Evolutionary conservation across 2,329 filamentous ascomycete genomes (phyloP), one percentile per base, ranked within the genome.

Genomic region (Dothistroma pini): DNA sequence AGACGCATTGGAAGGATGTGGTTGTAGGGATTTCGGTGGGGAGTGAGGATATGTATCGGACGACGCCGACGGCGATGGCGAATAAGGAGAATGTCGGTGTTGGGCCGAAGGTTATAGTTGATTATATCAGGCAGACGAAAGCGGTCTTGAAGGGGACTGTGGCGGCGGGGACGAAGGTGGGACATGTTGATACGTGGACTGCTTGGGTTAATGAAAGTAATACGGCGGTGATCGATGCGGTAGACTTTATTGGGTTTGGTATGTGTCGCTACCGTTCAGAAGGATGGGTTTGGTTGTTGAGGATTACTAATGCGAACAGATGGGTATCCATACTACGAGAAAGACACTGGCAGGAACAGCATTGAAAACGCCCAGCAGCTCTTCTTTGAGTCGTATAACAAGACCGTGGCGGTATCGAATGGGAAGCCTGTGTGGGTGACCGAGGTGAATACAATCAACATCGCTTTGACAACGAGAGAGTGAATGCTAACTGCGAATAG

Each of bases 181-280:
- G 91, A 56, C 91, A 96, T 76, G 91, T 96, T 72, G 91, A 96
- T 74, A 96, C 92, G 55, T 96, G 91, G 91, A 71, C 67, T 41
- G 85, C 85, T 57, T 93, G 86, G 81, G 85, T 86, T 72, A 91
- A 96, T 75, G 76, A 77, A 56, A 84, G 86, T 71, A 96, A 93
- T 83, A 76, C 77, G 54, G 85, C 82, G 48, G 85, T 96, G 62
- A 86, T 91, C 61, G 80, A 86, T 9, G 84, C 84, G 47, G 78
- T 82, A 64, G 91, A 96, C 80, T 96, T 86, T 83, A 76, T 96
- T 63, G 92, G 91, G 67, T 85, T 93, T 74, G 35, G 35, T 38
- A 38, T 91, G 96, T 73, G n/a, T n/a, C n/a, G n/a, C n/a, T n/a
- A n/a, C n/a, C n/a, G n/a, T n/a, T n/a, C n/a, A n/a, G n/a, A n/a